Conservation (phyloP, 306 rosid species). For the Begonia loranthoides region DNA sequence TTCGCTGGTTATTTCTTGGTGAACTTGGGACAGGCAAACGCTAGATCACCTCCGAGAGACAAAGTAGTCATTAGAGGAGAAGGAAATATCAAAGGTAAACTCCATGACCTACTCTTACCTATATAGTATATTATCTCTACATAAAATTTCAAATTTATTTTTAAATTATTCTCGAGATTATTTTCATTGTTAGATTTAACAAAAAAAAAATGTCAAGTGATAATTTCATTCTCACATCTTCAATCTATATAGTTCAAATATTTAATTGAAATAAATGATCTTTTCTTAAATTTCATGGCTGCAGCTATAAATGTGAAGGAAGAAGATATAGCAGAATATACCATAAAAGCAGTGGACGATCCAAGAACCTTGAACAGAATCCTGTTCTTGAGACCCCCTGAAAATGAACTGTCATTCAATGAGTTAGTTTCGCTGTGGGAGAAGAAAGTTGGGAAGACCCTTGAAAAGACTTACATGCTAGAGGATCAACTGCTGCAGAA, state of each 20-base stretch:
- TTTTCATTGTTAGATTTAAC: too few species aligned
- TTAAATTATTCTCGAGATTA: too few species aligned
- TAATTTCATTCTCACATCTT: too few species aligned
- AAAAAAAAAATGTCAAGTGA: too few species aligned
- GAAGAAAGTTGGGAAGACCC: conserved; percentile 23
- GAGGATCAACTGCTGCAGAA: not conserved
- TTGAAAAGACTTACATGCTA: conserved; percentile 14
- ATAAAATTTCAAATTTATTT: too few species aligned
- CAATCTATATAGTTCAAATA: too few species aligned
- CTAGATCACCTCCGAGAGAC: conserved; percentile 14
- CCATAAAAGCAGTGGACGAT: conserved; percentile 31
- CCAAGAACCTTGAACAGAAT: conserved; percentile 32
- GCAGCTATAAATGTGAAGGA: conserved; percentile 23
- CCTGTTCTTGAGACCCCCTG: conserved; percentile 18
- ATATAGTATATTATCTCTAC: too few species aligned
- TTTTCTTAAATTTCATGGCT: not conserved
- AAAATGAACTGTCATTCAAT: conserved; percentile 23
- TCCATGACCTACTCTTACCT: too few species aligned
- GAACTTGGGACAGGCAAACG: conserved; percentile 4
- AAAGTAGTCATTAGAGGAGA: conserved; percentile 20
- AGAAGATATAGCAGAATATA: conserved; percentile 21
- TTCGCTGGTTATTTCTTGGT: conserved; percentile 18
- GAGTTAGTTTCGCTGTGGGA: conserved; percentile 38
- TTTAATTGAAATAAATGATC: too few species aligned
- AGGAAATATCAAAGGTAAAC: conserved; percentile 28